These are phyloP conservation scores for Schizophyllum commune DNA, from an alignment of 1,284 basidiomycete species.

Conservation along the genomic window DNA sequence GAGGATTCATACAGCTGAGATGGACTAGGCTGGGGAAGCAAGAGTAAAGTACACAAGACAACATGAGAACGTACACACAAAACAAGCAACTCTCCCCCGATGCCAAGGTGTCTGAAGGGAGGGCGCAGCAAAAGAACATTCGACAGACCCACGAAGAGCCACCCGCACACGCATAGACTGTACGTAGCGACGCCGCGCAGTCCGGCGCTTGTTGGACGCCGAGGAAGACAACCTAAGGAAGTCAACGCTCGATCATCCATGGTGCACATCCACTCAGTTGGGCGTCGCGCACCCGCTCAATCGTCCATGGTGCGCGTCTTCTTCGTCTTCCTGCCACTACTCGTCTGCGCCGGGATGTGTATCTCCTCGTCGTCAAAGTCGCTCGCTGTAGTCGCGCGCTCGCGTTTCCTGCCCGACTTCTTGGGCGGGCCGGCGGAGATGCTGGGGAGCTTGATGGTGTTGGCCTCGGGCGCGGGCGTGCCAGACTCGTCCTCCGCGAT, in stretches of 20 bases:
- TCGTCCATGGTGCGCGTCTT: constrained; percentile 56
- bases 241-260: not conserved
- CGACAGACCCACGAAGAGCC: too few species aligned
- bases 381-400: constrained; percentile 51
- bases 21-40: too few species aligned
- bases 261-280: constrained; percentile 46
- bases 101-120: too few species aligned
- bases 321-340: constrained; percentile 48
- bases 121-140: too few species aligned
- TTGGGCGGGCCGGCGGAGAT: constrained; percentile 65
- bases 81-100: too few species aligned
- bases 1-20: too few species aligned
- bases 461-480: constrained; percentile 29
- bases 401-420: constrained; percentile 62
- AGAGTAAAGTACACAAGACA: too few species aligned
- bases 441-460: constrained; percentile 43
- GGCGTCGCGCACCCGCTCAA: too few species aligned
- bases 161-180: too few species aligned
- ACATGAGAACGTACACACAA: too few species aligned
- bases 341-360: constrained; percentile 36
- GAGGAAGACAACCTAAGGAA: not conserved
- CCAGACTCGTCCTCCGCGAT: constrained; percentile 54
- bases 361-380: constrained; percentile 65
- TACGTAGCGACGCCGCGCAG: not conserved
- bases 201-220: not conserved